phyloP scores from a whole-genome alignment of 1,284 basidiomycete genomes.

The Ustanciosporium gigantosporum region DNA sequence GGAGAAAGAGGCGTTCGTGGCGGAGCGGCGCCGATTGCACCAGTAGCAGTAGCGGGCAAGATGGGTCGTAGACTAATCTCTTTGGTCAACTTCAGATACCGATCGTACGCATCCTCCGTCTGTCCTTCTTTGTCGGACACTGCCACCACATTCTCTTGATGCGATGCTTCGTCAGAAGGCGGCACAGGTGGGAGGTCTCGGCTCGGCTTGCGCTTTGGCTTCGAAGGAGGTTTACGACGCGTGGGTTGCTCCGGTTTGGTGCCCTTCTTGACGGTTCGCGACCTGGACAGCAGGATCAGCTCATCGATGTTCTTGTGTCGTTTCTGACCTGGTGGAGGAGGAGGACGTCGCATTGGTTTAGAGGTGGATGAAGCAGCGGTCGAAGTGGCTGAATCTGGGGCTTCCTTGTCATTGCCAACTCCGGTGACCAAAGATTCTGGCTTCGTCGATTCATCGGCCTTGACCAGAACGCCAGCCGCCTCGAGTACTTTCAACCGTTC shows the following conservation, averaged over 20 bases:
- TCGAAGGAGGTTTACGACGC: conserved; percentile 26
- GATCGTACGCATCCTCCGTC: conserved; percentile 84
- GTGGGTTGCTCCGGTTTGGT: conserved; percentile 33
- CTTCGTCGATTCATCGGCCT: conserved; percentile 62
- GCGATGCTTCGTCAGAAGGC: neutral
- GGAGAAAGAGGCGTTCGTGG: conserved; percentile 6
- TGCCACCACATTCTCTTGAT: neutral
- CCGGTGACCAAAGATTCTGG: conserved; percentile 54
- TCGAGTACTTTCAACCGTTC: conserved; percentile 81
- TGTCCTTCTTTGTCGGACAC: conserved; percentile 46
- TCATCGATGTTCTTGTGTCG: conserved; percentile 34
- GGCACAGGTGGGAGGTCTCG: conserved; percentile 38
- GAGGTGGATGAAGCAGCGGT: conserved; percentile 1
- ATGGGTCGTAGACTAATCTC: conserved; percentile 40
- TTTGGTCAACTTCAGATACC: conserved; percentile 68
- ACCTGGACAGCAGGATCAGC: conserved; percentile 32
- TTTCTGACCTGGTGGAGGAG: conserved; percentile 32
- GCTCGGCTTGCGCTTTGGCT: conserved; percentile 20
- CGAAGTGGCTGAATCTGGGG: neutral
- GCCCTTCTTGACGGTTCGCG: conserved; percentile 25
- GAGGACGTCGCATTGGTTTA: conserved; percentile 24
- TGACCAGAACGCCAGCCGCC: conserved; percentile 82
- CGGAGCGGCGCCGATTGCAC: conserved; percentile 1
- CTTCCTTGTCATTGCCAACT: neutral
- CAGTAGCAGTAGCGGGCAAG: conserved; percentile 13